Evolutionary conservation across 108 stramenopile species (phyloP).

Genomic region (Nitzschia putrida): DNA sequence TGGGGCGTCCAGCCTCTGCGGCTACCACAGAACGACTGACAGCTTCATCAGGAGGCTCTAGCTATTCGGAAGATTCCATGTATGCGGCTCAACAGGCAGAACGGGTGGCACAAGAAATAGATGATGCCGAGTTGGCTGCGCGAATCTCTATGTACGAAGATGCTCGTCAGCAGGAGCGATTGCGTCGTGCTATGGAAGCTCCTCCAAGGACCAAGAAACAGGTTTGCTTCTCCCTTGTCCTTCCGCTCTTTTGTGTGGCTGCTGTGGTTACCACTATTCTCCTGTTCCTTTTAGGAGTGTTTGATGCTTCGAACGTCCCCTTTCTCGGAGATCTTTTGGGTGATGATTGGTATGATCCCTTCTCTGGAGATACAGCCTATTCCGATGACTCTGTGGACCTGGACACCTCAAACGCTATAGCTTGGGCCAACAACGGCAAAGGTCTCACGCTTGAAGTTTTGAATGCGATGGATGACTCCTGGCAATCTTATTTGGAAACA

Average conservation of each 20-base stretch:
- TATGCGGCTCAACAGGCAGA: conserved; percentile 23
- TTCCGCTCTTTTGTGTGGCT: conserved; percentile 3
- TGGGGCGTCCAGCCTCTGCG: neutral
- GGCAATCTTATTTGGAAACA: conserved; percentile 48
- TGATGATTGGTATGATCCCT: conserved; percentile 26
- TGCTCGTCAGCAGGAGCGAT: conserved; percentile 15
- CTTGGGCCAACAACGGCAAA: conserved; percentile 38
- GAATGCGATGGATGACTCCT: conserved; percentile 61
- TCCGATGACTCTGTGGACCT: neutral
- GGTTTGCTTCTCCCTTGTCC: neutral
- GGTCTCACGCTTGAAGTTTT: conserved; percentile 63
- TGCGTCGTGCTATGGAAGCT: neutral
- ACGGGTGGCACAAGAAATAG: conserved; percentile 53
- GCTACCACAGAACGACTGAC: neutral
- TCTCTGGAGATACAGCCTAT: neutral
- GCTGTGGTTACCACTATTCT: neutral
- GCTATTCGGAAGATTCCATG: neutral
- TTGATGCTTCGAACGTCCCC: conserved; percentile 18
- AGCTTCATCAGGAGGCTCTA: no score
- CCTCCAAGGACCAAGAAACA: neutral
- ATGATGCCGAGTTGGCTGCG: conserved; percentile 49
- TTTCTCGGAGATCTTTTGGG: conserved; percentile 26
- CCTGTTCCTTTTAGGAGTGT: conserved; percentile 22
- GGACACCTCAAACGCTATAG: neutral
- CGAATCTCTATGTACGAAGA: conserved; percentile 15